Base-by-base conservation (phyloP, 2,329 filamentous ascomycete genomes). In the Epichloe sp. region DNA sequence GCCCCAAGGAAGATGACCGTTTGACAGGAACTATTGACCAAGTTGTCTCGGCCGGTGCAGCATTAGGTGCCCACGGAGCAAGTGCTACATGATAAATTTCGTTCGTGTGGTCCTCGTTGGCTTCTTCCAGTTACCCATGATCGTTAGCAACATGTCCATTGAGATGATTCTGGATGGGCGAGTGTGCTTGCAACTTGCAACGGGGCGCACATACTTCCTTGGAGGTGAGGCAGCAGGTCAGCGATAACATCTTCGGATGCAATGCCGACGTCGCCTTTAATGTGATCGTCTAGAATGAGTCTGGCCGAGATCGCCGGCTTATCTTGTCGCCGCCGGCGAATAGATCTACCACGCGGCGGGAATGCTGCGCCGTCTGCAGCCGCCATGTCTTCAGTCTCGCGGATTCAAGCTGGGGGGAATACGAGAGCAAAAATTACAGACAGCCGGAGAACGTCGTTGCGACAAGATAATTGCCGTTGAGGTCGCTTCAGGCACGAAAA, bases 11-110 rank as follows among this genome's bases (percentile, higher is more conserved):
- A 43, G 79, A 74, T 42, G 82, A 82, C 56, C 75, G 72, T 21
- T 75, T 75, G 53, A 95, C 79, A 1, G 91, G 87, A 36, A 97
- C 78, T 47, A 97, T 79, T 7, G 88, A 88, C 93, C 93, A 98
- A 45, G 78, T 76, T 17, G 81, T 78, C 52, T 82, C 79, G 62
- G 85, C 74, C 19, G 78, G 68, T 5, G 69, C 71, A 37, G 73
- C 65, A 50, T 70, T 73, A 12, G 86, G 83, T 1, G 78, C 71
- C 84, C 85, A 89, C 3, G 85, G 85, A 45, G 85, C 80, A 56
- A 90, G 79, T 42, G 86, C 86, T 56, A 89, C 76, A 63, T 88
- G 77, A 53, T 79, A 71, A 52, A 77, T 61, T 23, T 75, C 68
- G 56, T 70, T 64, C 44, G 60, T 47, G 17, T 57, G 54, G 6